Base-by-base conservation (phyloP, 1,139 yeast genomes). In the Zygosaccharomyces sapae region DNA sequence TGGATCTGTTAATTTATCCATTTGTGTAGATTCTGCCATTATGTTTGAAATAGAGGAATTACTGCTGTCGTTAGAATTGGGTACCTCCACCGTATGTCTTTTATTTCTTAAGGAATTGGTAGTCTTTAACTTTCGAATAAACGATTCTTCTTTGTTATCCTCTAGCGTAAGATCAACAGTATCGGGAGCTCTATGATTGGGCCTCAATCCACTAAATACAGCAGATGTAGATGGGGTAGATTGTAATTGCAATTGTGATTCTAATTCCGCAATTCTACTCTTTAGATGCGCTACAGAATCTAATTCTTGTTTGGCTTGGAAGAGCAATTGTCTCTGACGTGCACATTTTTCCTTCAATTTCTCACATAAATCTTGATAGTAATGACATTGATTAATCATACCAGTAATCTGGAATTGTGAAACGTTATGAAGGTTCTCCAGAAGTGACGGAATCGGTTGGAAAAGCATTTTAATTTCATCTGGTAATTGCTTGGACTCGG, bases 391-490 rank as follows among this genome's bases (percentile, higher is more conserved):
- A 16, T 54, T 51, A 3, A 49, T 34, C 30, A 58, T 43, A 3
- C 57, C 59, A n/a, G 47, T 53, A 18, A 49, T 45, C 48, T 60
- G 65, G 40, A 59, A 59, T 33, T 56, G 55, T 2, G 62, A 52
- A 2, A 56, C 58, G 16, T 55, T 55, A 41, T 56, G 55, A 7
- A 59, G 36, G n/a, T 50, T 54, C 36, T 61, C 63, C 31, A 58
- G 30, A 4, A 55, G 40, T 4, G 50, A 42, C 0, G 63, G 51
- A 20, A 59, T 40, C 5, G 63, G 63, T 25, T 54, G 55, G 44
- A 61, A 61, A 31, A 56, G 57, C 9, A 50, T 42, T 19, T 46
- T 52, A 3, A 61, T 59, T 36, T 56, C 61, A 10, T 38, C 46
- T 12, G 61, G 62, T 7, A 59, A 42, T 16, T 46, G 46, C 22